These are phyloP conservation scores for Streptanthus diversifolius DNA, from an alignment of 345 rosid species.

Conservation along the genomic window DNA sequence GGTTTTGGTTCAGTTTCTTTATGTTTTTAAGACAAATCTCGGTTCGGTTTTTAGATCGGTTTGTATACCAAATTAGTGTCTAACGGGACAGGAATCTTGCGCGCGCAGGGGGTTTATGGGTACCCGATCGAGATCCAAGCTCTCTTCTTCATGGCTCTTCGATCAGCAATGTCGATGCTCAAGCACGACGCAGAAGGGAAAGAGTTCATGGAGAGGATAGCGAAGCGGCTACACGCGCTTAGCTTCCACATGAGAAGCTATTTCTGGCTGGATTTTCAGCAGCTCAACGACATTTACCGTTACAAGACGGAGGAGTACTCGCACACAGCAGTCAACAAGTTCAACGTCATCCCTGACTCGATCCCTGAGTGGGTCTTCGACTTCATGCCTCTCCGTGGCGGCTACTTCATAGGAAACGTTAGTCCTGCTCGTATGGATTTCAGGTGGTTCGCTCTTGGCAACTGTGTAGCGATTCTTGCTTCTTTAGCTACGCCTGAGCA, in stretches of 20 bases:
- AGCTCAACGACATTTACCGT: slow-evolving; percentile 57
- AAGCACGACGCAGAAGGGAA: slow-evolving; percentile 57
- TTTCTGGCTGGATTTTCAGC: slow-evolving; percentile 62
- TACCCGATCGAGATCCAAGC: slow-evolving; percentile 68
- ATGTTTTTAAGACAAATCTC: not conserved
- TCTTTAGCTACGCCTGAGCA: slow-evolving; percentile 63
- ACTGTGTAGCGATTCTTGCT: slow-evolving; percentile 58
- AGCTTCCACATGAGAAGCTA: slow-evolving; percentile 65
- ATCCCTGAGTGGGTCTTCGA: slow-evolving; percentile 68
- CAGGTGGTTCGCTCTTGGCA: slow-evolving; percentile 66
- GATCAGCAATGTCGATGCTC: slow-evolving; percentile 51
- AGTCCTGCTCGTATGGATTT: slow-evolving; percentile 68
- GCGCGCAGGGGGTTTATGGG: slow-evolving; percentile 52
- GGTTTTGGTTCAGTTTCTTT: not conserved
- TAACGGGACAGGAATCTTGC: not conserved
- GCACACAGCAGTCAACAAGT: slow-evolving; percentile 62
- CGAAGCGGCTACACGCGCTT: slow-evolving; percentile 55
- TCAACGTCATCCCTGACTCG: slow-evolving; percentile 64
- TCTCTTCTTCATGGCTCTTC: slow-evolving; percentile 57
- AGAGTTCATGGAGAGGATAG: slow-evolving; percentile 53
- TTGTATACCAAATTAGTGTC: not conserved
- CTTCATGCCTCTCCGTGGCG: slow-evolving; percentile 60
- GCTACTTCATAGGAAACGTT: slow-evolving; percentile 64
- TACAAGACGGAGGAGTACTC: slow-evolving; percentile 69
- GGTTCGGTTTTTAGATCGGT: not conserved